phyloP scores from a whole-genome alignment of 306 rosid species.

The Vigna mungo region DNA sequence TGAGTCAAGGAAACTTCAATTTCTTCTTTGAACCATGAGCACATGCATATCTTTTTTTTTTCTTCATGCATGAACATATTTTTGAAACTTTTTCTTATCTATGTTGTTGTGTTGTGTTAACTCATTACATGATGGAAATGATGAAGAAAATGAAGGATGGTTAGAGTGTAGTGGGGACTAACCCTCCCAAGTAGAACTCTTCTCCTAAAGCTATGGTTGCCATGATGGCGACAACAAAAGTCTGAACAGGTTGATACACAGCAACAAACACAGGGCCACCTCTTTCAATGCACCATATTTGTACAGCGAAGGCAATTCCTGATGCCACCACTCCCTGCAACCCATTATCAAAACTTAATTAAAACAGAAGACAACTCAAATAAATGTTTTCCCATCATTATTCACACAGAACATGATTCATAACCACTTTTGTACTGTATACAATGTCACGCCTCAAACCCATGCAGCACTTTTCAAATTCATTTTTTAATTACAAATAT shows the following conservation, averaged over 20 bases:
- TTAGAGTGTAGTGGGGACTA: not conserved
- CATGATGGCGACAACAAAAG: slow-evolving; percentile 95
- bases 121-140: not conserved
- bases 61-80: too few relatives aligned
- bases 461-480: not conserved
- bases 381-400: not conserved
- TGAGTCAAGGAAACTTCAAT: not conserved
- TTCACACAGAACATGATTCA: not conserved
- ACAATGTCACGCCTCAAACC: slow-evolving; percentile 41
- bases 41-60: too few relatives aligned
- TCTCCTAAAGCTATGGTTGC: slow-evolving; percentile 94
- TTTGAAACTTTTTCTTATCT: not conserved
- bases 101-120: too few relatives aligned
- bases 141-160: not conserved
- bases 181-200: slow-evolving; percentile 98
- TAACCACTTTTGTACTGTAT: slow-evolving; percentile 1
- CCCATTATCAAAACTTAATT: not conserved
- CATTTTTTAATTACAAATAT: not conserved
- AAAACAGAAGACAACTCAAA: not conserved
- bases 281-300: slow-evolving; percentile 99
- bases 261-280: slow-evolving; percentile 99
- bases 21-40: not conserved
- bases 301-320: slow-evolving; percentile 97
- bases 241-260: slow-evolving; percentile 98
- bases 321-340: slow-evolving; percentile 98